Conservation (phyloP, 768 basidiomycete species). For the Gyrodon lividus region DNA sequence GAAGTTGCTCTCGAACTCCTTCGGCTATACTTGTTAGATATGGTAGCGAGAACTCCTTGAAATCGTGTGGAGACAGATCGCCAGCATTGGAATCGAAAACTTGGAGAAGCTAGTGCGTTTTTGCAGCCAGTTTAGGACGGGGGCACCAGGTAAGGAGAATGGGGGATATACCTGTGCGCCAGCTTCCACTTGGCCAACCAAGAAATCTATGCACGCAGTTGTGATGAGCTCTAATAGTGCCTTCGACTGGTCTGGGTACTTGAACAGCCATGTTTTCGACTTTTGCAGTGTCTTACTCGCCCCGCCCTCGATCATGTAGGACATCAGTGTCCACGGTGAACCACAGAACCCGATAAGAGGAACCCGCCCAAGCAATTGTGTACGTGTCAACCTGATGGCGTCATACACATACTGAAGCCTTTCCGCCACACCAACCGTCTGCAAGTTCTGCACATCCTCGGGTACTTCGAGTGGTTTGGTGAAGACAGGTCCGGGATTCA, state of each 20-base stretch:
- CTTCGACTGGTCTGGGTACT: constrained; percentile 81
- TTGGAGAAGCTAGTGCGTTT: constrained; percentile 72
- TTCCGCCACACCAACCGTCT: constrained; percentile 72
- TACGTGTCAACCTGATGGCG: constrained; percentile 84
- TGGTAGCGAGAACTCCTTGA: constrained; percentile 79
- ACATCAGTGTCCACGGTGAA: constrained; percentile 97
- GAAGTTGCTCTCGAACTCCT: constrained; percentile 61
- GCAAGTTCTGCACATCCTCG: constrained; percentile 64
- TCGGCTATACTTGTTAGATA: constrained; percentile 70
- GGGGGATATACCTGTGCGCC: constrained; percentile 81
- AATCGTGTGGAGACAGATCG: constrained; percentile 88
- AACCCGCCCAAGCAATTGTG: constrained; percentile 79
- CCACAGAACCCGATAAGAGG: constrained; percentile 97
- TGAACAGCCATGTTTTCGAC: constrained; percentile 93
- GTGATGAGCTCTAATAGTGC: constrained; percentile 76
- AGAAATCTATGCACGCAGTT: constrained; percentile 84
- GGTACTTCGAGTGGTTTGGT: constrained; percentile 82
- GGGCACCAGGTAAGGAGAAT: not conserved
- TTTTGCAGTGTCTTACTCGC: constrained; percentile 89
- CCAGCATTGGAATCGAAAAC: constrained; percentile 97
- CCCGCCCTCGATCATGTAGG: constrained; percentile 98
- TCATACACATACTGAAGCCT: constrained; percentile 91
- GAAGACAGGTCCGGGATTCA: constrained; percentile 91
- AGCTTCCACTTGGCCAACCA: constrained; percentile 91
- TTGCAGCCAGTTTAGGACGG: not conserved